A percentile compares a stretch with the other conserved stretches of the same genome.
Evolutionary conservation across 176 grass and related monocot genomes (phyloP).

Genomic region (Avena atlantica): DNA sequence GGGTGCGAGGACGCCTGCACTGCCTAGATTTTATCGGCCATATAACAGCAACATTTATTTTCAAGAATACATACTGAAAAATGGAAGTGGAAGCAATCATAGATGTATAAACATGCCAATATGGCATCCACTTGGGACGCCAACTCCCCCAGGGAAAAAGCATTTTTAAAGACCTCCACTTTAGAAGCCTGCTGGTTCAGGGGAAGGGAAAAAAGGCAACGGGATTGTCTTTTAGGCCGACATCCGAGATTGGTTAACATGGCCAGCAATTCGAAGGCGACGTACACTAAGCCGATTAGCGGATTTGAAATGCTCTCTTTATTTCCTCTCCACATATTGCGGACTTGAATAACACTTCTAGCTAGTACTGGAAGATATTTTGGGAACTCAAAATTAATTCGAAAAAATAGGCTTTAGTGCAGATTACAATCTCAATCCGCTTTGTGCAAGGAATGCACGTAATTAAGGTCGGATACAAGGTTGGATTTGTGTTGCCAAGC

Average conservation of each 20-base stretch:
- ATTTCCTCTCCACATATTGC: too few species aligned
- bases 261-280: background rate
- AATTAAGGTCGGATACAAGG: too few species aligned
- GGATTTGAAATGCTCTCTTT: too few species aligned
- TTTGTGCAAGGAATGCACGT: background rate
- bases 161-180: background rate
- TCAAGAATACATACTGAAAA: too few species aligned
- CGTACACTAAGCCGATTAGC: background rate
- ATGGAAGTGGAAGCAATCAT: background rate
- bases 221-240: background rate
- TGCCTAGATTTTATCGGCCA: too few species aligned
- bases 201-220: background rate
- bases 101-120: background rate
- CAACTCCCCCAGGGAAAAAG: background rate
- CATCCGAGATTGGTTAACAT: background rate
- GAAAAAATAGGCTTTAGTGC: background rate
- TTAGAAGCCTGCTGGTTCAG: too few species aligned
- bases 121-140: background rate
- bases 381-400: background rate
- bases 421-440: background rate
- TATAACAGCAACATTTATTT: too few species aligned
- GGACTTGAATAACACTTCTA: too few species aligned
- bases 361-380: background rate
- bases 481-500: too few species aligned
- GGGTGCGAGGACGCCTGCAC: too few species aligned